Evolutionary conservation across 805 yeast genomes (phyloP), one percentile per base, ranked within the genome.

Genomic region (Saccharomycopsis sp.): DNA sequence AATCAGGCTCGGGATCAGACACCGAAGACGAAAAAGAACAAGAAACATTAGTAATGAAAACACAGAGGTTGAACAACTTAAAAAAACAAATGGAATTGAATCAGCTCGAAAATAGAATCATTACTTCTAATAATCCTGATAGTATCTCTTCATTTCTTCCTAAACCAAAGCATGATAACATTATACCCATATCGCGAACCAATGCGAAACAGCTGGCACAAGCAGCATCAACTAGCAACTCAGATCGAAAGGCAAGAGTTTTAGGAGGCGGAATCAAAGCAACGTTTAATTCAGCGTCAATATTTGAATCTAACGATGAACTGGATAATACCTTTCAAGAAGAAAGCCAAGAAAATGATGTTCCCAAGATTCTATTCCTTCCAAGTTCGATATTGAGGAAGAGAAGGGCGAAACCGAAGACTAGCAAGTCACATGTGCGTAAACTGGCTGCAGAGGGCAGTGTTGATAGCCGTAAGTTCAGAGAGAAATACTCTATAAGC

Each of bases 231-330:
- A n/a, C 25, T 38, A 38, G 15, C 20, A 17, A 2, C 29, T 17
- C 49, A 20, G 50, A 25, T 29, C 49, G 41, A 14, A 25, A 9
- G n/a, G 22, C 50, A 3, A 19, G 47, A 23, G 60, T 60, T 1
- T 61, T 68, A 9, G 70, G 70, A 14, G 56, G 64, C 2, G 65
- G 62, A 1, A 61, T 66, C 12, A 63, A 62, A 49, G 66, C 67
- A 56, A 67, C 68, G 3, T 66, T 66, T 57, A 68, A 67, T 57
- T 66, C 64, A 19, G 52, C 56, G 1, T 60, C 67, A 1, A 54
- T 61, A 19, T 42, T 66, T 2, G 53, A 54, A 3, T 42, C 50
- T 2, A n/a, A 24, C 17, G 47, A 56, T 34, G 20, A 47, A 60
- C 38, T 56, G 53, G 23, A 52, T 53, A 23, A 35, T 23, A 44